Evolutionary conservation across 73 alveolate genomes (phyloP), one percentile per base, ranked within the genome.

Genomic region (Paramecium caudatum): DNA sequence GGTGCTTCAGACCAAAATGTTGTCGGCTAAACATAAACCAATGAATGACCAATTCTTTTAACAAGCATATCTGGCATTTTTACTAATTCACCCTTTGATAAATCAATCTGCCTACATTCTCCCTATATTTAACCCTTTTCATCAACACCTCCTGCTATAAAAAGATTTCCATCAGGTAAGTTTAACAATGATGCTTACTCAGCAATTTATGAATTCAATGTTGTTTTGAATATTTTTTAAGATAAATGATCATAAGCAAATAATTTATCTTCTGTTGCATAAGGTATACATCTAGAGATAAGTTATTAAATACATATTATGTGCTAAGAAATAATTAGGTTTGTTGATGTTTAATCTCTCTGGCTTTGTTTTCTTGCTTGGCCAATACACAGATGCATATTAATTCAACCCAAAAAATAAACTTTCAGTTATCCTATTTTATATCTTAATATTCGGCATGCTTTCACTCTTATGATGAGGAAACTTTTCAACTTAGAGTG

Each of bases 21-120:
- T 6, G 17, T 27, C 43, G 88, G 88, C 6, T 30, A 37, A 3
- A 74, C 32, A 43, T 74, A 74, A 39, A 74, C 62, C 10, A 74
- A 43, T 4, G 88, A 21, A 74, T 74, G 88, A 16, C 88, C 88
- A 0, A 74, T 41, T 74, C 88, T 74, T 43, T 74, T 74, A 9
- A 45, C 68, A 17, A 23, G 19, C 88, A 74, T 74, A 5, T 74
- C 65, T 10, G 17, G 65, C 43, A 27, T 19, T 21, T 74, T 39
- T 6, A 8, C 1, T 15, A 74, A 37, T 15, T n/a, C 32, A 21
- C 43, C 43, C 21, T 74, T 45, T 39, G 68, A 27, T 6, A 74
- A 21, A 6, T 74, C 68, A 41, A 74, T 45, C 4, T 16, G 21
- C 21, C 47, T 27, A 47, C 69, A 37, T 21, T 30, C 39, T 10